Evolutionary conservation across 441 rosid species (phyloP), one percentile per base, ranked within the genome.

Genomic region (Arabidopsis hybrid): DNA sequence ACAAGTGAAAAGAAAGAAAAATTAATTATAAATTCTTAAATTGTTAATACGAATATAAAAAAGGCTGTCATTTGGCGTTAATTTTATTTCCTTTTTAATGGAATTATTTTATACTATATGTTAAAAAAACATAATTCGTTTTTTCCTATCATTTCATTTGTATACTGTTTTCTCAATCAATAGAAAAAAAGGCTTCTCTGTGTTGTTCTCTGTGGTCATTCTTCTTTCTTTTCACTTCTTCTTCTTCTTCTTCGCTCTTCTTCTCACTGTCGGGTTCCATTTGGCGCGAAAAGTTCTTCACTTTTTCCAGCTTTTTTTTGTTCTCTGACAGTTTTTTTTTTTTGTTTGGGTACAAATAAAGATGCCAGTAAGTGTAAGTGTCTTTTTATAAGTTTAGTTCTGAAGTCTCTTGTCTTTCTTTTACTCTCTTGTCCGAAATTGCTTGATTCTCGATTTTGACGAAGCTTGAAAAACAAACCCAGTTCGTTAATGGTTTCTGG

Each of bases 41-140:
- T 56, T 65, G 34, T 21, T 36, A 36, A 8, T 65, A 14, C 5
- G 13, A 7, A 66, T 58, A 21, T 21, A 56, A 39, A 67, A 75
- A 76, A 61, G 70, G 79, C 75, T 75, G 75, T 75, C 79, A 69
- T 35, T 55, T 62, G 70, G 31, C 9, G 53, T 62, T 69, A 76
- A 53, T 36, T 32, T 68, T 60, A 18, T 51, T 68, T 43, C 14
- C 14, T 17, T 16, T 74, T 39, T 40, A 16, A 31, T 56, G 39
- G 31, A 67, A 65, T 65, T 51, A 67, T 60, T 60, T 32, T 67
- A 21, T 63, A 53, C 65, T 69, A 52, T 16, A 17, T 21, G 26
- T 21, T 5, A 14, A 61, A 42, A 32, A 18, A 17, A 35, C 29
- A 68, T 62, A 43, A 42, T 69, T 52, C 17, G 7, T 14, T 52